Base-by-base conservation (phyloP, 2,329 filamentous ascomycete species). In the Verticillium longisporum region DNA sequence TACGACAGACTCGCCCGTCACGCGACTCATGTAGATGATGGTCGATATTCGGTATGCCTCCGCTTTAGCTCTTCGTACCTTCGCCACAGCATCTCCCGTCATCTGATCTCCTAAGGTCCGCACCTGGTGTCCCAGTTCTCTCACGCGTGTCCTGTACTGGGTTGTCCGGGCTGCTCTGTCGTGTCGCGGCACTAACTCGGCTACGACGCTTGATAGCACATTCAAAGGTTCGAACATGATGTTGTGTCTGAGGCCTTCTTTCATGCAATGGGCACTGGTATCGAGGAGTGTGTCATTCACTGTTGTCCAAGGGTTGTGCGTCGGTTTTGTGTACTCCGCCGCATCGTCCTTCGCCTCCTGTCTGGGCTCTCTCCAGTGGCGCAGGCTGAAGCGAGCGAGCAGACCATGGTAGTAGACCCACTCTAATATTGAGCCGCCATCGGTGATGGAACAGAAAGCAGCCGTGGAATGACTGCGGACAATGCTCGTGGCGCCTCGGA, bases 401-500 rank as follows among this genome's bases (percentile, higher is more conserved):
- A 67, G 60, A 33, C 72, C 62, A 37, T 72, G 68, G 45, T 71
- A 71, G 54, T 68, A 70, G 15, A 67, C 64, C 70, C 71, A 72
- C 32, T 69, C 68, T 9, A 71, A 60, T 6, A 72, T 53, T 11
- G 58, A 41, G 1, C 58, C 53, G 11, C 65, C 55, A 4, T 66
- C 61, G 2, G 58, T 45, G 7, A 65, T 31, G 1, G 11, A 32
- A 7, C 55, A 45, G 6, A 37, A 58, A 1, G 6, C 32, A 6
- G 54, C 21, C 1, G 57, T 36, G 6, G 45, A 36, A 21, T 58
- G 56, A 9, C 53, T 41, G 14, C 57, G 60, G 3, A 68, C 56
- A 55, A 68, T 61, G n/a, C 62, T 56, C 60, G 66, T 66, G 1
- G 66, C 69, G 10, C 69, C 70, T 26, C 61, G 57, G n/a, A 70